Evolutionary conservation across 805 yeast species (phyloP), one percentile per base, ranked within the genome.

Genomic region (Candida maesae): DNA sequence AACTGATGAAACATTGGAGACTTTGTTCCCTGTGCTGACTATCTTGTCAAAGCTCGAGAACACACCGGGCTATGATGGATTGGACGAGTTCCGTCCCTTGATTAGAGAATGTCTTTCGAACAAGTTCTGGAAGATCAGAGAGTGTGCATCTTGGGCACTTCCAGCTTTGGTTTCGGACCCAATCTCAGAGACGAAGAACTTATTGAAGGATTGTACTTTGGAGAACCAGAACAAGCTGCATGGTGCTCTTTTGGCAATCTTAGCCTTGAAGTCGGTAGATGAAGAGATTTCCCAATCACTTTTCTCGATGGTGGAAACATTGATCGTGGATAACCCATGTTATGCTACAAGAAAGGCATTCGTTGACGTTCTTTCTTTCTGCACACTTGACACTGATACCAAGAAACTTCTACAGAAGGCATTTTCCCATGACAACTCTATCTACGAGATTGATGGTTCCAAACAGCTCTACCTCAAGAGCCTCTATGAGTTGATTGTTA

Each of bases 121-220:
- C 44, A 61, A 61, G 32, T 66, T 71, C 41, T 91, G 96, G 96
- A 88, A 88, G 52, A 73, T 93, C 8, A 73, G 99, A 47, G 96
- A 90, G 55, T 76, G 86, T 76, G 84, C 95, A 0, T 86, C 96
- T 0, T 71, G 80, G 54, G 76, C 88, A 5, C 53, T 86, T 2
- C 75, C 82, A 0, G 63, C 81, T 0, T 59, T 82, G 35, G 58
- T 75, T 1, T 65, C 61, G 1, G 56, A 63, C 8, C 52, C 63
- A 3, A 42, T 52, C 2, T 48, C 49, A 4, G 67, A 68, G 25
- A 53, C 68, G 6, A 24, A 36, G 4, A 26, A 40, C 0, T 49
- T 73, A 8, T 33, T 68, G 11, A 29, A 37, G 0, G 41, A 46
- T 14, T 48, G 59, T 13, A 39, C 61, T 1, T 36, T 44, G 3